Evolutionary conservation across 805 yeast genomes (phyloP).

Genomic region (Zygosaccharomyces lentus): DNA sequence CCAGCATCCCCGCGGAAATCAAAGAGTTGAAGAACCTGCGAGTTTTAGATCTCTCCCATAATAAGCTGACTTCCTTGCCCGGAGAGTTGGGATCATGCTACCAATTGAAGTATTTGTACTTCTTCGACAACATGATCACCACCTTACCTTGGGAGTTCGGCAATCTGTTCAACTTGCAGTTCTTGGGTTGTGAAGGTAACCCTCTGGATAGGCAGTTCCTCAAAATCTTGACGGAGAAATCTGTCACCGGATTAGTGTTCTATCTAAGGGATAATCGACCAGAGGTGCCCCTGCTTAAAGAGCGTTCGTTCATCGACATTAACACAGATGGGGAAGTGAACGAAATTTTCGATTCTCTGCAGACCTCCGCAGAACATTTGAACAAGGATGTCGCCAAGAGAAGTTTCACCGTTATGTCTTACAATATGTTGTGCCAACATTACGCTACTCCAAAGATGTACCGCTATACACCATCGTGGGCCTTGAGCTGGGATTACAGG

Average conservation of each 20-base stretch:
- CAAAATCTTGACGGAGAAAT: slow-evolving; percentile 68
- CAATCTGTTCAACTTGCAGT: slow-evolving; percentile 72
- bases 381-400: slow-evolving; percentile 29
- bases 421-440: slow-evolving; percentile 91
- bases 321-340: slow-evolving; percentile 69
- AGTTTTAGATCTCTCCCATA: slow-evolving; percentile 80
- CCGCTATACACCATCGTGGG: slow-evolving; percentile 97
- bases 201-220: slow-evolving; percentile 65
- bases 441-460: slow-evolving; percentile 91
- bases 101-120: slow-evolving; percentile 72
- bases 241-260: slow-evolving; percentile 77
- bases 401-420: slow-evolving; percentile 73
- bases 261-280: slow-evolving; percentile 82
- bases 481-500: slow-evolving; percentile 89
- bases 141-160: slow-evolving; percentile 84
- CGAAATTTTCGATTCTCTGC: slow-evolving; percentile 27
- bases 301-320: slow-evolving; percentile 79
- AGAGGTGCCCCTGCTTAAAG: slow-evolving; percentile 56
- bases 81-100: slow-evolving; percentile 77
- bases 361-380: slow-evolving; percentile 29
- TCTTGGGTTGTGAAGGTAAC: slow-evolving; percentile 92
- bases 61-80: slow-evolving; percentile 69
- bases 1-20: slow-evolving; percentile 61
- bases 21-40: slow-evolving; percentile 66
- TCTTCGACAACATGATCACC: slow-evolving; percentile 79